Percentiles rank a stretch among this genome's conserved stretches.
phyloP scores from a whole-genome alignment of 1,284 basidiomycete genomes.

The Ustilago nuda region DNA sequence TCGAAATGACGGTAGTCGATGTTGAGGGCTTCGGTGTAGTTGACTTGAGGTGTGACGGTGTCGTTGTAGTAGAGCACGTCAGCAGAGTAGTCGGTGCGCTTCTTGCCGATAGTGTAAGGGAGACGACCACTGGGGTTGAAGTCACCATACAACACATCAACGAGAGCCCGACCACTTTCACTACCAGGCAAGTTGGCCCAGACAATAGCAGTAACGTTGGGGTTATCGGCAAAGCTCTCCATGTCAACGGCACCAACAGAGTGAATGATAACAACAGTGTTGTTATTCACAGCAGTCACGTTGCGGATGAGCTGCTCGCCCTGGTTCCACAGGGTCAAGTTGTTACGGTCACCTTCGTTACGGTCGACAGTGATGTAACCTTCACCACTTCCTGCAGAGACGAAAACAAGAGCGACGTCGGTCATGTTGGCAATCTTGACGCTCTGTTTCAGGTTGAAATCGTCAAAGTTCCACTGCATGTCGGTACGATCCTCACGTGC shows the following conservation, averaged over 20 bases:
- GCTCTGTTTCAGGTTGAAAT: conserved; percentile 72
- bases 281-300: conserved; percentile 57
- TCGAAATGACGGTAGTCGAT: conserved; percentile 62
- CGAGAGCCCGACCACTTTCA: conserved; percentile 57
- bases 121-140: conserved; percentile 60
- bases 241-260: conserved; percentile 53
- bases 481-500: conserved; percentile 74
- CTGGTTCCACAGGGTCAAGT: conserved; percentile 82
- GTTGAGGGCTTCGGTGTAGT: conserved; percentile 59
- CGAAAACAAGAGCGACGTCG: conserved; percentile 76
- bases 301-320: conserved; percentile 73
- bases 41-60: conserved; percentile 49
- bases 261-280: conserved; percentile 63
- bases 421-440: conserved; percentile 55
- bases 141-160: conserved; percentile 59
- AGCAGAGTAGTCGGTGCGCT: conserved; percentile 52
- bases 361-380: conserved; percentile 70
- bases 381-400: conserved; percentile 69
- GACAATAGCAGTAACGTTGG: conserved; percentile 63
- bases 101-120: conserved; percentile 61
- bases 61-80: conserved; percentile 55
- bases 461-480: conserved; percentile 73
- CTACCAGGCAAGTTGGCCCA: conserved; percentile 57
- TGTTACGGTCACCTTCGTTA: conserved; percentile 77
- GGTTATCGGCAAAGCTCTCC: conserved; percentile 57